Base-by-base conservation (phyloP, 2,329 filamentous ascomycete species). In the Cladophialophora yegresii region DNA sequence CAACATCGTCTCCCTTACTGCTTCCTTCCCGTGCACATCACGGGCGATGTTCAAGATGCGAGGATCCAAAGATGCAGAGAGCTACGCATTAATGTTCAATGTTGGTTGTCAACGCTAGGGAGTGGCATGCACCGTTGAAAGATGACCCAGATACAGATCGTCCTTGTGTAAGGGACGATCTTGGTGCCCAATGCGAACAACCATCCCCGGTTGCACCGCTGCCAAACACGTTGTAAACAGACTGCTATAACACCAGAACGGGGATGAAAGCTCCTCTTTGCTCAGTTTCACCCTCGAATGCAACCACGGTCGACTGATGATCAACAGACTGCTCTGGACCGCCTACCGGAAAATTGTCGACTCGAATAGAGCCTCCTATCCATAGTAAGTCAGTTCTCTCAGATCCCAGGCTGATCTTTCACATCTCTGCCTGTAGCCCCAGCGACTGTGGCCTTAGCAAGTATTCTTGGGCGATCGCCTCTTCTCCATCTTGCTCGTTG, bases 311-410 rank as follows among this genome's bases (percentile, higher is more conserved):
- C 47, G 30, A 33, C n/a, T 40, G 51, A n/a, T 54, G 59, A 66
- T 66, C 63, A 13, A 22, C 30, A 26, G 47, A 36, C 33, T 20
- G 30, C 57, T 30, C 58, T 49, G 49, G 58, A 33, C 32, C 49
- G 49, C 20, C n/a, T 47, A 58, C 63, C 61, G 73, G 47, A 75
- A 45, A 61, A 85, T 72, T 32, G 78, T 81, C 61, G 87, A 69
- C 45, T 81, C 78, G 67, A 75, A 80, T 32, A 77, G 78, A 69
- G 85, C 81, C 2, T 84, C 85, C 74, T 83, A 87, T 0, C 83
- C 85, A 74, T 85, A 85, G 74, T 87, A 87, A 30, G 78, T 83
- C 4, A 87, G 83, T 0, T 85, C 85, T 62, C 85, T 77, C 64
- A 85, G 73, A 73, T 87, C 87, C 85, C 85, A 87, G 70, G 80